These are phyloP conservation scores for Talaromyces amestolkiae DNA, from an alignment of 2,329 filamentous ascomycete species.

Conservation along the genomic window DNA sequence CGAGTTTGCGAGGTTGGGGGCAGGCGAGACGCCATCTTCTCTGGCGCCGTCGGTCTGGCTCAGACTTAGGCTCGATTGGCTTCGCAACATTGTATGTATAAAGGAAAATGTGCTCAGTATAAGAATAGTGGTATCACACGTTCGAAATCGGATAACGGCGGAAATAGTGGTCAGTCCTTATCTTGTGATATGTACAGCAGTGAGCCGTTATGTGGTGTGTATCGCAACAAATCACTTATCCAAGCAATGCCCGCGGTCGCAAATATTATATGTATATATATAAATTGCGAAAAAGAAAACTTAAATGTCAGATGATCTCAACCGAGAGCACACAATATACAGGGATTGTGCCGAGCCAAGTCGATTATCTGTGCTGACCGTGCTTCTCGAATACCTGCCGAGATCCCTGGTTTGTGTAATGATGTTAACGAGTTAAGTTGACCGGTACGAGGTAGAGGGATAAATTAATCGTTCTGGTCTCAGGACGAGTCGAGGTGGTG, in stretches of 20 bases:
- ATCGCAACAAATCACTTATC: background rate
- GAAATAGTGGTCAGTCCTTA: background rate
- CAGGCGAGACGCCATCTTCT: conserved; percentile 28
- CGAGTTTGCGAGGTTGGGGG: conserved; percentile 28
- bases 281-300: background rate
- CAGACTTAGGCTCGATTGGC: conserved; percentile 40
- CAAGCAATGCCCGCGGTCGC: background rate
- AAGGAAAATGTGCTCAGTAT: background rate
- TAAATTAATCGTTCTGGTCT: background rate
- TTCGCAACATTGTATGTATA: conserved; percentile 27
- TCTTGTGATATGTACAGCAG: background rate
- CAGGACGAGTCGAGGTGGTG: conserved; percentile 7
- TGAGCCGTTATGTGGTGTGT: background rate
- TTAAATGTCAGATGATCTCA: background rate
- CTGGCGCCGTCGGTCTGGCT: conserved; percentile 33
- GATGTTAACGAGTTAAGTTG: background rate
- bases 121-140: background rate
- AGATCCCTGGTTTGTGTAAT: background rate
- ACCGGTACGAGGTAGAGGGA: background rate
- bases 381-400: background rate
- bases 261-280: background rate
- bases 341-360: background rate
- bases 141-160: background rate
- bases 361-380: background rate
- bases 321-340: background rate